Conservation (phyloP, 2,329 filamentous ascomycete species). For the Ceratocystiopsis sp. region DNA sequence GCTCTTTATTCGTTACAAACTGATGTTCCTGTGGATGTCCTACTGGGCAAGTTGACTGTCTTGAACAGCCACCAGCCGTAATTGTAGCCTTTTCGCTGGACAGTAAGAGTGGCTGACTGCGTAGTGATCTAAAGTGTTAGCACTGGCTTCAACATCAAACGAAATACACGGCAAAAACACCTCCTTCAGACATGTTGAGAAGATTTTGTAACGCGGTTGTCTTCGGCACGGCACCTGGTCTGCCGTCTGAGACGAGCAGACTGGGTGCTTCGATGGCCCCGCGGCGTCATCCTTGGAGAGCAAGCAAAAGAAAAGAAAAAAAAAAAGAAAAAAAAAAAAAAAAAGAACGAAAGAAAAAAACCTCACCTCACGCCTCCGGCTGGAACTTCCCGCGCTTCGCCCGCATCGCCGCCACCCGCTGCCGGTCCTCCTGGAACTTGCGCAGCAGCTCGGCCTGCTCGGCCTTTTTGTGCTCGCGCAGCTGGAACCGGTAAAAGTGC, state of each 20-base stretch:
- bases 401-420: conserved; percentile 54
- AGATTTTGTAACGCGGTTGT: conserved; percentile 28
- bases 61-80: too few species aligned
- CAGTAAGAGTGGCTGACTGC: too few species aligned
- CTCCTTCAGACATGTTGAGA: conserved; percentile 16
- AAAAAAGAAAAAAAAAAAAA: background rate
- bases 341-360: background rate
- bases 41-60: too few species aligned
- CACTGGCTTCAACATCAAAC: too few species aligned
- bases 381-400: conserved; percentile 46
- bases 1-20: too few species aligned
- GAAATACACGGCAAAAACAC: too few species aligned
- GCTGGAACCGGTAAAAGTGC: conserved; percentile 76
- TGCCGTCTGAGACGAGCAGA: conserved; percentile 5
- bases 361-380: conserved; percentile 24
- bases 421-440: conserved; percentile 61
- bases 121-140: too few species aligned
- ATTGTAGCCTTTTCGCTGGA: too few species aligned
- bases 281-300: conserved; percentile 20
- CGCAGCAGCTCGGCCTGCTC: conserved; percentile 51
- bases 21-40: too few species aligned
- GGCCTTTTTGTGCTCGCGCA: conserved; percentile 61
- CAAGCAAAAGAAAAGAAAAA: conserved; percentile 3
- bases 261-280: conserved; percentile 20
- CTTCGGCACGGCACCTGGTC: conserved; percentile 25